A percentile compares a stretch with the other conserved stretches of the same genome.
Evolutionary conservation across 441 rosid species (phyloP).

Genomic region (Populus tomentosa): DNA sequence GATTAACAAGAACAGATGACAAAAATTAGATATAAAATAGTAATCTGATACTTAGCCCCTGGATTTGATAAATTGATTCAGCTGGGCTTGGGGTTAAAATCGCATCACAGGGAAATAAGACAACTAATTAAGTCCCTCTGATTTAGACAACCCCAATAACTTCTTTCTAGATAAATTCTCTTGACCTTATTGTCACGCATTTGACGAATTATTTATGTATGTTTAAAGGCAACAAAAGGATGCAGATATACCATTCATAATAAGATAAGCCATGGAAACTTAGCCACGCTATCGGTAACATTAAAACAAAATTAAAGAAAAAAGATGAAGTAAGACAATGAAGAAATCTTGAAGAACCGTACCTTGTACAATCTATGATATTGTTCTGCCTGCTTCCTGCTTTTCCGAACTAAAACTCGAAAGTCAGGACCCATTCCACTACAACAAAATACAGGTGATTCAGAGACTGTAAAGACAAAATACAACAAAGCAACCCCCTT

Average conservation of each 20-base stretch:
- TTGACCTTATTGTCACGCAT: background rate
- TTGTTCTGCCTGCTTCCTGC: slow-evolving; percentile 98
- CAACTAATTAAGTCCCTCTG: background rate
- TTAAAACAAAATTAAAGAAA: background rate
- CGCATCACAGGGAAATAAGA: background rate
- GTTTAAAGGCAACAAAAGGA: background rate
- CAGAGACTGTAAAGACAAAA: background rate
- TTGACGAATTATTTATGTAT: background rate
- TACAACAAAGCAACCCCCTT: background rate
- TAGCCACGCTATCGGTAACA: background rate
- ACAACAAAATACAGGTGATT: slow-evolving; percentile 19
- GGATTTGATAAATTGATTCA: background rate
- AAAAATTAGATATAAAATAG: background rate
- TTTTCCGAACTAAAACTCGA: slow-evolving; percentile 91
- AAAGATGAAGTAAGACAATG: background rate
- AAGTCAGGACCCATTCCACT: slow-evolving; percentile 99
- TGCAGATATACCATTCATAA: background rate
- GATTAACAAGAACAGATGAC: background rate
- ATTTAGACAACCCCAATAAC: background rate
- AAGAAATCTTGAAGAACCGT: background rate
- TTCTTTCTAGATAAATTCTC: background rate
- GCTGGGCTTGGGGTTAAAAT: background rate
- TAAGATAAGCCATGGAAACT: background rate
- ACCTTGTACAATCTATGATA: slow-evolving; percentile 92
- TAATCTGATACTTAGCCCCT: background rate